Conservation (phyloP, 1,284 basidiomycete genomes). For the Fomes fomentarius region DNA sequence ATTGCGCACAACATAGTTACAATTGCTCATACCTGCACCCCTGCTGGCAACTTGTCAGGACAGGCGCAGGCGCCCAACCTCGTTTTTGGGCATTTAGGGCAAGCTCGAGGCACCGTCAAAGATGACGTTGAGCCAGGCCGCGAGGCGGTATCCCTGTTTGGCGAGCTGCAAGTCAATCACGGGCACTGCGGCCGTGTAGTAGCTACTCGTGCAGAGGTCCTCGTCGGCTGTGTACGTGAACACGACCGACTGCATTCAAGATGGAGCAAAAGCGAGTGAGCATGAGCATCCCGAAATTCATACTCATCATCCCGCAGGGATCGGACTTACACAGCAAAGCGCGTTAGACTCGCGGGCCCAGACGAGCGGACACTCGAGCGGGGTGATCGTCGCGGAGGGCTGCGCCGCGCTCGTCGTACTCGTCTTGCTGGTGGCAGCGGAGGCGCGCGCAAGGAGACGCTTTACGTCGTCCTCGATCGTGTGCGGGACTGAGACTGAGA, state of each 20-base stretch:
- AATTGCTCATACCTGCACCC: no score
- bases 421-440: no score
- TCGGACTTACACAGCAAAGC: constrained; percentile 50
- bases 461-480: constrained; percentile 39
- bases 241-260: constrained; percentile 44
- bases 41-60: no score
- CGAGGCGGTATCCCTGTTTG: constrained; percentile 57
- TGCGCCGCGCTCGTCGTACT: constrained; percentile 2
- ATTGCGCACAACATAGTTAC: no score
- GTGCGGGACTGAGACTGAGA: no score
- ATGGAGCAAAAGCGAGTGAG: not conserved
- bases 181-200: constrained; percentile 49
- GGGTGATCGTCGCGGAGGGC: constrained; percentile 34
- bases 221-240: constrained; percentile 46
- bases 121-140: constrained; percentile 58
- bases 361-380: constrained; percentile 49
- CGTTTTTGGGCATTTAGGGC: constrained; percentile 16
- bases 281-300: not conserved
- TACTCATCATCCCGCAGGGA: no score
- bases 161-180: constrained; percentile 58
- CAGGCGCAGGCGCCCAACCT: no score
- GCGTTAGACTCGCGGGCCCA: constrained; percentile 57
- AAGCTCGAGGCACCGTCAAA: constrained; percentile 38
- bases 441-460: constrained; percentile 23
- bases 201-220: constrained; percentile 53